Base-by-base conservation (phyloP, 768 basidiomycete genomes). In the Boletus reticuloceps region DNA sequence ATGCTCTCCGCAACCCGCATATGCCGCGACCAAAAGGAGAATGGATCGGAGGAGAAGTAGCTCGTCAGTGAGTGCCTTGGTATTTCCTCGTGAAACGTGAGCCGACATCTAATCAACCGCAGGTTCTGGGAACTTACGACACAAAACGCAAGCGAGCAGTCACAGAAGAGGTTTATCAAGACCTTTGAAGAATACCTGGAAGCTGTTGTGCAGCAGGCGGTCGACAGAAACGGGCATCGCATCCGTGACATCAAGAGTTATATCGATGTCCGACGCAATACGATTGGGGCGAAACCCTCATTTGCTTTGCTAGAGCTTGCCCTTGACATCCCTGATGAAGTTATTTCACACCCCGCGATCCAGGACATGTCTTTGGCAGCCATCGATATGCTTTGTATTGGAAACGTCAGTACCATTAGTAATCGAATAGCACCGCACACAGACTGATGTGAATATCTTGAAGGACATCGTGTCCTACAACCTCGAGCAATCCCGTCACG, bases 231-330 rank as follows among this genome's bases (percentile, higher is more conserved):
- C 17, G 43, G 37, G 1, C 51, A 53, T 31, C 53, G 53, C 40
- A 64, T 78, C 12, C 74, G 76, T 4, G 67, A 66, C 12, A 61
- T 81, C 19, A 62, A 75, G 5, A 67, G 63, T 32, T 82, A 81
- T 53, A 63, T 82, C 13, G 52, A 61, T 1, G 61, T 77, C n/a
- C 71, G 80, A 6, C 70, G 78, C 3, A 61, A 75, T 20, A 80
- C 74, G 3, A 40, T 53, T 19, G 51, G 37, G 4, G 51, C 44
- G 1, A 46, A 34, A 17, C 51, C 54, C 16, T 39, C 43, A 3
- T 55, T 53, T 27, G 43, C 51, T 11, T 8, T 55, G 38, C 4
- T 55, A 8, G 54, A 78, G 20, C 56, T 75, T 5, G 57, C 65
- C 1, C 50, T 79, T 39, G 65, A 77, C 43, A 61, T 66, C 5